These are phyloP conservation scores for Symbiodinium natans DNA, from an alignment of 73 alveolate genomes.

Conservation along the genomic window DNA sequence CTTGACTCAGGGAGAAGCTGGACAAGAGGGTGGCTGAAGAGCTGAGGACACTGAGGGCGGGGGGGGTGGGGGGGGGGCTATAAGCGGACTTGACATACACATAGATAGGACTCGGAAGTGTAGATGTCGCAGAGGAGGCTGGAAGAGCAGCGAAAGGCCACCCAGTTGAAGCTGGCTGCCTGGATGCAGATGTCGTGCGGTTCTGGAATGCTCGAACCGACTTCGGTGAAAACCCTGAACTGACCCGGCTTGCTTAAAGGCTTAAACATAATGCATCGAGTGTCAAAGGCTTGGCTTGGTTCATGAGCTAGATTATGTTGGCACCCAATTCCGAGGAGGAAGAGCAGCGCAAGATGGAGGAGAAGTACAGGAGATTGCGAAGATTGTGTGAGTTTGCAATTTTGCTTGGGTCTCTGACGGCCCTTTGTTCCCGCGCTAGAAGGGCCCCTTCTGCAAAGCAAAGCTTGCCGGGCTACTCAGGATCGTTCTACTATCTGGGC, in stretches of 20 bases:
- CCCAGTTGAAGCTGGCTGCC: conserved; percentile 17
- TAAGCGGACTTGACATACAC: not conserved
- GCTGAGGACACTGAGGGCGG: not conserved
- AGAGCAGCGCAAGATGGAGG: conserved; percentile 9
- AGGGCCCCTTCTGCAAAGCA: too few relatives aligned
- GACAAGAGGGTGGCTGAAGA: not conserved
- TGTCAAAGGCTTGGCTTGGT: not conserved
- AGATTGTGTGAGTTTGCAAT: not conserved
- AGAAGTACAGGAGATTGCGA: conserved; percentile 4
- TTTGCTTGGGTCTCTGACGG: not conserved
- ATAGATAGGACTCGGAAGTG: not conserved
- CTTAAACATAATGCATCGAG: not conserved
- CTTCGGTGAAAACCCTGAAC: too few relatives aligned
- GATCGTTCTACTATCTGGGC: too few relatives aligned
- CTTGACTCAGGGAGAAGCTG: conserved; percentile 1
- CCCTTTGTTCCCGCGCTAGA: too few relatives aligned
- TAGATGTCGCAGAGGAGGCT: not conserved
- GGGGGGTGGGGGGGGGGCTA: not conserved
- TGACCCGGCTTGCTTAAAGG: too few relatives aligned
- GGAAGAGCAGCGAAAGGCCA: conserved; percentile 33
- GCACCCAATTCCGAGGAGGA: not conserved
- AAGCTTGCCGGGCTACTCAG: too few relatives aligned
- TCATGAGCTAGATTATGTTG: not conserved
- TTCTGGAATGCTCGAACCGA: not conserved
- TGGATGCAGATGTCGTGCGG: not conserved